Percentiles rank a stretch among this genome's conserved stretches.
Conservation (phyloP, 2,329 filamentous ascomycete genomes). For the Hypoxylon sp. region DNA sequence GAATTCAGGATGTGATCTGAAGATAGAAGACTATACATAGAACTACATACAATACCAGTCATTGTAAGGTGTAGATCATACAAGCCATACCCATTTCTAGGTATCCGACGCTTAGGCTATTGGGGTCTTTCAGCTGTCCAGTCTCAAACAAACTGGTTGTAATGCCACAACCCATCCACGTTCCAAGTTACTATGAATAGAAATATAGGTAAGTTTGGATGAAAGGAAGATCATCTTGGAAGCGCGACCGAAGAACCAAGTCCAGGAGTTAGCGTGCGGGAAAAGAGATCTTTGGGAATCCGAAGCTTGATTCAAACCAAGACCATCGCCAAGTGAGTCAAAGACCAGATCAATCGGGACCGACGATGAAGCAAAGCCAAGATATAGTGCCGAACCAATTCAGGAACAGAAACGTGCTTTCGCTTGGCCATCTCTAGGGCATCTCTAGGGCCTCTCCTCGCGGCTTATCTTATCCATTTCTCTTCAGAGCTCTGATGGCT, state of each 20-base stretch:
- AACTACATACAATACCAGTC: conserved; percentile 8
- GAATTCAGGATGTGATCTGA: conserved; percentile 4
- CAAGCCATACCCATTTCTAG: conserved; percentile 24
- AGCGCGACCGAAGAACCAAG: conserved; percentile 14
- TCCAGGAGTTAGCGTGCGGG: conserved; percentile 1
- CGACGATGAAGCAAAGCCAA: conserved; percentile 43
- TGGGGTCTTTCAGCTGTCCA: neutral
- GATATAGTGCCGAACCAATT: conserved; percentile 23
- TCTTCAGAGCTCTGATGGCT: neutral
- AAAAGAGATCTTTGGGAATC: conserved; percentile 27
- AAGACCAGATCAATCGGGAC: conserved; percentile 21
- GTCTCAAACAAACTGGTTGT: conserved; percentile 2
- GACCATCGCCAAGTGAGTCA: conserved; percentile 30
- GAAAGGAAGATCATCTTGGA: conserved; percentile 19
- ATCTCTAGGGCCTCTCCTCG: neutral
- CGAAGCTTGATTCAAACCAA: conserved; percentile 34
- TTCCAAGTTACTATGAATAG: conserved; percentile 29
- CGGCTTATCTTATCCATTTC: neutral
- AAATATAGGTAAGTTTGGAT: conserved; percentile 31
- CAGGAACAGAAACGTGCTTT: conserved; percentile 12
- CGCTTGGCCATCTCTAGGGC: conserved; percentile 6
- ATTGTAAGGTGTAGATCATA: conserved; percentile 35
- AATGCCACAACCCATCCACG: conserved; percentile 2
- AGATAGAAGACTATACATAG: conserved; percentile 1
- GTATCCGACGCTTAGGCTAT: neutral